These are phyloP conservation scores for Remersonia thermophila DNA, from an alignment of 2,329 filamentous ascomycete genomes.

Conservation along the genomic window DNA sequence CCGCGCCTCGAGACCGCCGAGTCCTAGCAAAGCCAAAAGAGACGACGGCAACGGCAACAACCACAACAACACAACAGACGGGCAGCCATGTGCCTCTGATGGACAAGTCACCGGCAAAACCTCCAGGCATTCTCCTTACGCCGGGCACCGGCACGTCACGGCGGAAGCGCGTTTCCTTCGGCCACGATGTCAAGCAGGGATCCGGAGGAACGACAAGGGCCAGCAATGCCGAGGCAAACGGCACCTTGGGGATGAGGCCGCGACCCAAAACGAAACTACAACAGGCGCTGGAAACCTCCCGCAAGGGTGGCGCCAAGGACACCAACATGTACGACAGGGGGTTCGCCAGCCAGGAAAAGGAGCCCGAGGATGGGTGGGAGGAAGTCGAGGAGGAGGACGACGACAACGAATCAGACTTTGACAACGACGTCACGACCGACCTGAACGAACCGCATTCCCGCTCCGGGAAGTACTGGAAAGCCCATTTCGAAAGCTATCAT, in stretches of 20 bases:
- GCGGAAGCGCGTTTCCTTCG: constrained; percentile 55
- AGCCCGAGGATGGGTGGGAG: constrained; percentile 39
- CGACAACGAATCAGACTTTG: constrained; percentile 30
- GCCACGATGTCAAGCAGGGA: constrained; percentile 39
- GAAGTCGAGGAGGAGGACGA: constrained; percentile 37
- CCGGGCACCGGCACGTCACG: constrained; percentile 49
- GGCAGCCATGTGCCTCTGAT: constrained; percentile 6
- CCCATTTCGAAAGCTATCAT: constrained; percentile 62
- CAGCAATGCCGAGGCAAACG: constrained; percentile 19
- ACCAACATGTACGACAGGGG: constrained; percentile 9
- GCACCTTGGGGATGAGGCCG: not conserved
- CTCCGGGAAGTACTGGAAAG: constrained; percentile 71
- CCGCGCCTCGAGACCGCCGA: constrained; percentile 25
- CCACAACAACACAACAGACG: constrained; percentile 2
- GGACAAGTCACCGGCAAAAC: constrained; percentile 34
- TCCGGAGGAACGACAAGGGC: constrained; percentile 20
- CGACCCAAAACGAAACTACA: constrained; percentile 32
- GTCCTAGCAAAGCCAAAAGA: constrained; percentile 10
- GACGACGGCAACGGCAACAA: constrained; percentile 16
- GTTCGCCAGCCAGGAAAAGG: constrained; percentile 5
- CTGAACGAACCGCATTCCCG: constrained; percentile 62
- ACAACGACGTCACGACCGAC: constrained; percentile 55
- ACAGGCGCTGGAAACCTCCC: constrained; percentile 33
- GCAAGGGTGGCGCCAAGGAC: constrained; percentile 18
- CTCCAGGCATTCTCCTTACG: constrained; percentile 49